Evolutionary conservation across 1,284 basidiomycete genomes (phyloP).

Genomic region (Marasmius tenuissimus): DNA sequence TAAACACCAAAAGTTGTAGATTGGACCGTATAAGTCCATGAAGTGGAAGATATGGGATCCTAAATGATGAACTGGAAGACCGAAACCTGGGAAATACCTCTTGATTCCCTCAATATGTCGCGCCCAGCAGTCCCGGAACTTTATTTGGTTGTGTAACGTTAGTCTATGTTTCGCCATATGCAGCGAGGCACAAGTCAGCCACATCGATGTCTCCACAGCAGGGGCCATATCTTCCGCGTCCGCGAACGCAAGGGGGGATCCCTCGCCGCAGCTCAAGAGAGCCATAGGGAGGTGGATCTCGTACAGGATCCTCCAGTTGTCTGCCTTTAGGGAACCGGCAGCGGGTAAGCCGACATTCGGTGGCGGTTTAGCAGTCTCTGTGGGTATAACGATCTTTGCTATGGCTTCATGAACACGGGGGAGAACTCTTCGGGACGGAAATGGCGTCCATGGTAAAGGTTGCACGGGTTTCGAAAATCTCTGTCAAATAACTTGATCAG

Average conservation of each 20-base stretch:
- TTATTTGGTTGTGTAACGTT: not conserved
- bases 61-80: constrained; percentile 6
- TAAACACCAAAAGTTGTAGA: constrained; percentile 7
- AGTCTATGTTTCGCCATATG: constrained; percentile 1
- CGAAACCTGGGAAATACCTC: constrained; percentile 8
- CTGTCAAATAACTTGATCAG: not conserved
- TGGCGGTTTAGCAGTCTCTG: constrained; percentile 5
- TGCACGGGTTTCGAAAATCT: not conserved
- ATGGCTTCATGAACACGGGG: not conserved
- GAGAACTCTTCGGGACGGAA: constrained; percentile 1
- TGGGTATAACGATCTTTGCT: not conserved
- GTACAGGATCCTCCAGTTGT: constrained; percentile 6
- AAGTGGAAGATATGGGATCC: constrained; percentile 9
- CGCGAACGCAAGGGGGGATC: not conserved
- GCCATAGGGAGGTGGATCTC: constrained; percentile 8
- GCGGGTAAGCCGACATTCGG: not conserved
- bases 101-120: constrained; percentile 4
- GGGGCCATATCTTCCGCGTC: not conserved
- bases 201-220: constrained; percentile 3
- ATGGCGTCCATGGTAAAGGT: not conserved
- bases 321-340: constrained; percentile 8
- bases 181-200: constrained; percentile 1
- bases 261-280: constrained; percentile 1
- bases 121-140: not conserved
- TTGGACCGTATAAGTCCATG: constrained; percentile 2